Evolutionary conservation across 768 basidiomycete species (phyloP).

Genomic region (Trametes cubensis): DNA sequence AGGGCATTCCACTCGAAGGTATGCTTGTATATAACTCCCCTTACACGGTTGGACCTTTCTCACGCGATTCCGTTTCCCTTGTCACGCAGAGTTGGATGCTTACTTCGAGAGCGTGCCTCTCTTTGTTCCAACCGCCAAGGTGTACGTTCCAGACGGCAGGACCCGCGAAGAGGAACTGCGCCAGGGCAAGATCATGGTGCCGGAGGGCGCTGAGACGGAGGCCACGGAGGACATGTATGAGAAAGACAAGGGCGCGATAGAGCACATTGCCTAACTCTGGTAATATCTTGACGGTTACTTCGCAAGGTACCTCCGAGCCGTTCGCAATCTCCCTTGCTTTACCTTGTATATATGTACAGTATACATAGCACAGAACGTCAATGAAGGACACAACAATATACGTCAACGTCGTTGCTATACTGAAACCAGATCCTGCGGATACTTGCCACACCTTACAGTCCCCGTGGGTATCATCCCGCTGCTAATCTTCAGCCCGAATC

Average conservation of each 20-base stretch:
- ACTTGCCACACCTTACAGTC: no score
- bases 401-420: no score
- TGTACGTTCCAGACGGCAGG: slow-evolving; percentile 15
- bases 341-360: no score
- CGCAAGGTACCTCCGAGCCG: neutral
- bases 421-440: no score
- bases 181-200: slow-evolving; percentile 22
- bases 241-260: slow-evolving; percentile 21
- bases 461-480: no score
- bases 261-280: slow-evolving; percentile 15
- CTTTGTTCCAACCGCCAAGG: slow-evolving; percentile 28
- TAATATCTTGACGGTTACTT: neutral
- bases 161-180: slow-evolving; percentile 31
- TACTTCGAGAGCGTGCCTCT: slow-evolving; percentile 31
- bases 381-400: no score
- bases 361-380: no score
- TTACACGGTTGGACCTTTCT: neutral
- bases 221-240: slow-evolving; percentile 14
- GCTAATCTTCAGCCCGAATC: no score
- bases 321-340: no score
- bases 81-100: slow-evolving; percentile 24
- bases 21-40: neutral
- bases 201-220: slow-evolving; percentile 15
- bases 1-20: slow-evolving; percentile 31
- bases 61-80: neutral